Evolutionary conservation across 192 early-diverging fungal species (phyloP), one percentile per base, ranked within the genome.

Genomic region (Mortierella antarctica): DNA sequence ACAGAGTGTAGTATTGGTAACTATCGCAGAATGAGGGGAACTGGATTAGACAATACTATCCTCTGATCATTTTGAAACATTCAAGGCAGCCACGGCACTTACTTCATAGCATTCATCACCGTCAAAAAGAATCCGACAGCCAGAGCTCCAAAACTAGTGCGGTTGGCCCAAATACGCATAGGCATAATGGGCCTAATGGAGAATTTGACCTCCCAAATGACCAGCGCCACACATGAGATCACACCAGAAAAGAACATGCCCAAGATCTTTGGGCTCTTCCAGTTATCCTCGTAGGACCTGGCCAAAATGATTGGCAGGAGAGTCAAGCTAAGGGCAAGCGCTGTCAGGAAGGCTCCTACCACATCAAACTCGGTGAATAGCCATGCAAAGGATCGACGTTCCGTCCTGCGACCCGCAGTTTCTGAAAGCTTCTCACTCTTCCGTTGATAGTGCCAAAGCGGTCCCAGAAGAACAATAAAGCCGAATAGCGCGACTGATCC

Each of bases 121-220:
- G 76, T 79, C 76, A 79, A 71, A 31, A 79, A 66, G 52, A 79
- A 71, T 7, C 15, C 18, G 45, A 79, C 76, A 14, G 71, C 53
- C 40, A 79, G 31, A 52, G 63, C 76, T 50, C 76, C 76, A 51
- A 79, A 79, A 18, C 67, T 64, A 13, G 76, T 71, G 59, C 42
- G 69, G 69, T 79, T 79, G 14, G 21, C 20, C 76, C 76, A 79
- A 46, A 79, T 79, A 23, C 69, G 63, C 76, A 79, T 79, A 20
- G 76, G 69, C 76, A 79, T 79, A 45, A 79, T 79, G 23, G 76
- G 76, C 41, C 58, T 64, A 53, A 67, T 46, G 5, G 76, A 71
- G 56, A 39, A 79, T 17, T 62, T 71, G 45, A 49, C 11, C 42
- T 79, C 76, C 76, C 76, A 79, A 59, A 67, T 18, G 23, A 48